phyloP scores from a whole-genome alignment of 176 grass and related monocot genomes.

The Cenchrus purpureus region DNA sequence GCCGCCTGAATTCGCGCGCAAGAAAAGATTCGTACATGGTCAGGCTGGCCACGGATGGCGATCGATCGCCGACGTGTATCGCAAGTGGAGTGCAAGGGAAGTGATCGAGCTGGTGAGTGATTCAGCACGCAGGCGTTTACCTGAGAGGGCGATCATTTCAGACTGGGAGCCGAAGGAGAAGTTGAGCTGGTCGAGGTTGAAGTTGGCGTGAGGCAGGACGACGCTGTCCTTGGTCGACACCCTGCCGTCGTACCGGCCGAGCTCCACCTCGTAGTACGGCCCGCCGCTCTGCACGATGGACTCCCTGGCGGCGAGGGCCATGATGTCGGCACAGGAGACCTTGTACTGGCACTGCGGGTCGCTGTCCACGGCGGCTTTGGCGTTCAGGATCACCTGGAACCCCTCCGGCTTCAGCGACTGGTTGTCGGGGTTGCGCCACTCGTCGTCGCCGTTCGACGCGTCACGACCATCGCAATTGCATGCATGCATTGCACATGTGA shows the following conservation, averaged over 20 bases:
- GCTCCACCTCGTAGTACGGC: conserved; percentile 54
- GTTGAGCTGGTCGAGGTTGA: conserved; percentile 54
- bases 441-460: conserved; percentile 58
- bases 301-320: conserved; percentile 57
- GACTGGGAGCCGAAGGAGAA: conserved; percentile 48
- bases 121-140: neutral
- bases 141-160: conserved; percentile 60
- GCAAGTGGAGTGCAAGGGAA: conserved; percentile 1
- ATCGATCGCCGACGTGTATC: neutral
- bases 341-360: conserved; percentile 52
- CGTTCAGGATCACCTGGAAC: conserved; percentile 36
- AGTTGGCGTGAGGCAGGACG: conserved; percentile 49
- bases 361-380: conserved; percentile 56
- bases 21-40: neutral
- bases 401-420: conserved; percentile 53
- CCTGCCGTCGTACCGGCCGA: conserved; percentile 54
- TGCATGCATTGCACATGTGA: too few relatives aligned
- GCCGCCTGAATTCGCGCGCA: conserved; percentile 39
- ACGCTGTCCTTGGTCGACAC: conserved; percentile 44
- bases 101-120: neutral
- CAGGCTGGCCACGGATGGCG: too few relatives aligned
- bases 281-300: conserved; percentile 50
- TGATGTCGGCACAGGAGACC: conserved; percentile 63
- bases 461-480: conserved; percentile 33
- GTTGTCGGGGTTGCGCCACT: conserved; percentile 51